Conservation (phyloP, 495 filamentous ascomycete genomes). For the Daldinia loculata region DNA sequence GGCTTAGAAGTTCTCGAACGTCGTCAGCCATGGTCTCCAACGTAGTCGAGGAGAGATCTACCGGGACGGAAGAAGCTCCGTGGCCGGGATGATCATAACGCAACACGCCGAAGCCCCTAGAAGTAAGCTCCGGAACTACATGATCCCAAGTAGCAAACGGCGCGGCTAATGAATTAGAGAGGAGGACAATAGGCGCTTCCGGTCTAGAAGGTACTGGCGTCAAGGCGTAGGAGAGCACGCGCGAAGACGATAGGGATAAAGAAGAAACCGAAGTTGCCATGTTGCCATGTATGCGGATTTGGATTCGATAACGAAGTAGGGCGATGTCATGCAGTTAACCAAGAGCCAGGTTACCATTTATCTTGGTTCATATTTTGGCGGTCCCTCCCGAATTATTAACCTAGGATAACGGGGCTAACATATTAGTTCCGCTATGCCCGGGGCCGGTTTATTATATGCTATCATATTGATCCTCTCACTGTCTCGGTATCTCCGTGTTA, state of each 20-base stretch:
- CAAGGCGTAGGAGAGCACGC: neutral
- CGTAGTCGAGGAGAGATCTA: slow-evolving; percentile 40
- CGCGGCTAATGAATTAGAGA: neutral
- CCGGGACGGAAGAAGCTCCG: slow-evolving; percentile 41
- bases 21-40: slow-evolving; percentile 43
- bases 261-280: neutral
- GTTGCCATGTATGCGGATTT: neutral
- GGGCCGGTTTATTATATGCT: neutral
- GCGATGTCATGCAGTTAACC: neutral
- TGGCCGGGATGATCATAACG: slow-evolving; percentile 51
- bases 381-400: neutral
- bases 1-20: neutral
- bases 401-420: neutral
- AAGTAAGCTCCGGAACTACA: slow-evolving; percentile 34
- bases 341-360: neutral
- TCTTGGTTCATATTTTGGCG: neutral
- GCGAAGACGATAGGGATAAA: neutral
- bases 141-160: neutral
- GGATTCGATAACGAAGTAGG: neutral
- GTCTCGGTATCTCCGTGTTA: neutral
- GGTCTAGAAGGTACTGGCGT: neutral
- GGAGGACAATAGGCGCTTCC: neutral
- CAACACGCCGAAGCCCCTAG: slow-evolving; percentile 41
- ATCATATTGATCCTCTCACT: neutral
- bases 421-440: neutral